phyloP scores from a whole-genome alignment of 2,329 filamentous ascomycete species.

The Geosmithia flava region DNA sequence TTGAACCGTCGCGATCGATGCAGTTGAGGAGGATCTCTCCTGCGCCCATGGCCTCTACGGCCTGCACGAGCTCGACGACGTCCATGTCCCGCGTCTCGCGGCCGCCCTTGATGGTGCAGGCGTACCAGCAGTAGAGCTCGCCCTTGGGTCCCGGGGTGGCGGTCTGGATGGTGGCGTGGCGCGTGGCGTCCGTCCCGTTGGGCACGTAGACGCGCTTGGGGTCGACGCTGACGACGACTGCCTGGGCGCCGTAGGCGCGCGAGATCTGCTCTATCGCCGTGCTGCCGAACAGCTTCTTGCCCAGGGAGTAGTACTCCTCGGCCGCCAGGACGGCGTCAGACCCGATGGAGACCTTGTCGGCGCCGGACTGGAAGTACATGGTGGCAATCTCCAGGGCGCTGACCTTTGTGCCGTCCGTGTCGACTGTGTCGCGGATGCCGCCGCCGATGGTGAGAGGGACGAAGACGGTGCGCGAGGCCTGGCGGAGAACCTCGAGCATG shows the following conservation, averaged over 20 bases:
- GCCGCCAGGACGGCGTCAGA: slow-evolving; percentile 89
- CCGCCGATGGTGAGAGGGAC: slow-evolving; percentile 93
- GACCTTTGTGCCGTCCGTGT: slow-evolving; percentile 77
- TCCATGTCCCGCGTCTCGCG: slow-evolving; percentile 90
- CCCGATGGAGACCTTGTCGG: slow-evolving; percentile 95
- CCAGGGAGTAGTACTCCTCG: slow-evolving; percentile 72
- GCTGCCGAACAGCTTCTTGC: slow-evolving; percentile 57
- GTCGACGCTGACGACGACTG: slow-evolving; percentile 91
- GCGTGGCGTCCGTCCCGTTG: slow-evolving; percentile 50
- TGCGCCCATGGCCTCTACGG: slow-evolving; percentile 90
- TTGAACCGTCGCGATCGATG: slow-evolving; percentile 93
- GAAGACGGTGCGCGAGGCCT: slow-evolving; percentile 83
- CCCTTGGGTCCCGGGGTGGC: slow-evolving; percentile 58
- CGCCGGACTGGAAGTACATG: slow-evolving; percentile 94
- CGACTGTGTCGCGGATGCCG: slow-evolving; percentile 85
- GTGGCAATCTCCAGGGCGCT: slow-evolving; percentile 85
- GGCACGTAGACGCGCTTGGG: slow-evolving; percentile 83
- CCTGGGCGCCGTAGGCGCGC: slow-evolving; percentile 86
- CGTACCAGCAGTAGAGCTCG: slow-evolving; percentile 86
- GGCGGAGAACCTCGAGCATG: slow-evolving; percentile 87
- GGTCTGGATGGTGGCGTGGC: slow-evolving; percentile 64
- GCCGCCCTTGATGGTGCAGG: slow-evolving; percentile 92
- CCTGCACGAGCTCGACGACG: slow-evolving; percentile 74
- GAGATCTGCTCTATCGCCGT: slow-evolving; percentile 96
- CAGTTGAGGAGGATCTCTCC: slow-evolving; percentile 95